Evolutionary conservation across 306 rosid species (phyloP), one percentile per base, ranked within the genome.

Genomic region (Dryas octopetala): DNA sequence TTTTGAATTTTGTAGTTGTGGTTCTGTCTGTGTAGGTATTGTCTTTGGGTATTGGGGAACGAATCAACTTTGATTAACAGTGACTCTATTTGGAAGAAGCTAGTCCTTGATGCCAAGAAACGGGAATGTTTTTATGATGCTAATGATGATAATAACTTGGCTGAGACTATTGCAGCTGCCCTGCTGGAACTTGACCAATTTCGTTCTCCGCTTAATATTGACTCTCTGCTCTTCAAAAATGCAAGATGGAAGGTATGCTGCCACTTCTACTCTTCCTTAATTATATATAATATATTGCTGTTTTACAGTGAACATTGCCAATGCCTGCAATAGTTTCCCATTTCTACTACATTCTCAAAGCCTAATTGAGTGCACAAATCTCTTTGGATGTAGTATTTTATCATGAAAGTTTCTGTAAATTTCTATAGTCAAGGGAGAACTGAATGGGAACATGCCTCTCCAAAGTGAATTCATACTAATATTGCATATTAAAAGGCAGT

Each of bases 21-120:
- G 9, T 28, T 74, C 23, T 55, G 16, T 26, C 13, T 66, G 6
- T 62, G 46, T 49, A 88, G 92, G 53, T 16, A 86, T 66, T 84
- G 89, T 52, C 86, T 86, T 45, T 85, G 91, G 89, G 79, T 86
- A 71, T 26, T 85, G 74, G 93, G 93, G 19, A 84, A 78, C 85
- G 91, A 74, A 9, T 6, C 68, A 53, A 86, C 93, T 55, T 78
- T 89, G 26, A 10, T 45, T 2, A 41, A 57, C 0, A 74, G 88
- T 49, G 11, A 9, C 46, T 75, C 84, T 53, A 79, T 86, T 2
- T 88, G 93, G 90, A 76, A 13, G 26, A 78, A 80, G 15, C 45
- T 88, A 12, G 75, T 86, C 8, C 38, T 63, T 54, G 82, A 86
- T 81, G 88, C 93, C 7, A 75, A 74, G 80, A n/a, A 50, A 53